Conservation (phyloP, 441 rosid genomes). For the Adansonia madagascariensis region DNA sequence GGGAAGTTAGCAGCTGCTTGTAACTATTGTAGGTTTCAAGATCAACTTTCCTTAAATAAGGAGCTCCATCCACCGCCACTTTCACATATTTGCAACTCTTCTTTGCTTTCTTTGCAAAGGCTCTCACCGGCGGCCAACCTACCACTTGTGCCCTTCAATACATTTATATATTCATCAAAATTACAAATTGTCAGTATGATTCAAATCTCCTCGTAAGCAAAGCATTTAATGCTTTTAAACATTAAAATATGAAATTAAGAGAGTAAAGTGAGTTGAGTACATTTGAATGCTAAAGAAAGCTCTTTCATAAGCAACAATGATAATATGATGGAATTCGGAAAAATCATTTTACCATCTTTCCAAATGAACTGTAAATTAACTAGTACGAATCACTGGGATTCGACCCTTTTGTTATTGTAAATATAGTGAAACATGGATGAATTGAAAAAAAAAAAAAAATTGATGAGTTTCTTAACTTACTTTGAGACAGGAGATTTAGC, state of each 20-base stretch:
- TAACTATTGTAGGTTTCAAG: constrained; percentile 59
- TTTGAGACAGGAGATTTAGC: constrained; percentile 40
- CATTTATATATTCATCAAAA: not conserved
- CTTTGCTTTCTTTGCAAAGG: constrained; percentile 41
- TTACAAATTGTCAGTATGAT: not conserved
- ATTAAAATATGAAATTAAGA: no score
- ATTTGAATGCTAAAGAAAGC: no score
- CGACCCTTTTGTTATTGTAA: not conserved
- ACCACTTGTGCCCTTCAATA: constrained; percentile 50
- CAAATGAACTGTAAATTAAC: not conserved
- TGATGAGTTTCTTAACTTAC: constrained; percentile 31
- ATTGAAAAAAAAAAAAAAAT: not conserved
- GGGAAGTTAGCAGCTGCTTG: constrained; percentile 52
- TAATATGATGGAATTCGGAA: no score
- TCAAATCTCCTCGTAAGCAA: not conserved
- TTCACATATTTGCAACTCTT: constrained; percentile 67
- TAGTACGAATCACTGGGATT: not conserved
- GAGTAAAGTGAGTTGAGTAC: no score
- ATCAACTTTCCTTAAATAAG: constrained; percentile 82
- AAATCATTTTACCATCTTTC: not conserved
- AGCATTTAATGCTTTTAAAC: no score
- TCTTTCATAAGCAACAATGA: no score
- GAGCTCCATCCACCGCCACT: constrained; percentile 91
- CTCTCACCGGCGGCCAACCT: constrained; percentile 85
- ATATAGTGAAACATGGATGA: not conserved